phyloP scores from a whole-genome alignment of 2,329 filamentous ascomycete genomes.

The Stagonosporopsis rhizophila region DNA sequence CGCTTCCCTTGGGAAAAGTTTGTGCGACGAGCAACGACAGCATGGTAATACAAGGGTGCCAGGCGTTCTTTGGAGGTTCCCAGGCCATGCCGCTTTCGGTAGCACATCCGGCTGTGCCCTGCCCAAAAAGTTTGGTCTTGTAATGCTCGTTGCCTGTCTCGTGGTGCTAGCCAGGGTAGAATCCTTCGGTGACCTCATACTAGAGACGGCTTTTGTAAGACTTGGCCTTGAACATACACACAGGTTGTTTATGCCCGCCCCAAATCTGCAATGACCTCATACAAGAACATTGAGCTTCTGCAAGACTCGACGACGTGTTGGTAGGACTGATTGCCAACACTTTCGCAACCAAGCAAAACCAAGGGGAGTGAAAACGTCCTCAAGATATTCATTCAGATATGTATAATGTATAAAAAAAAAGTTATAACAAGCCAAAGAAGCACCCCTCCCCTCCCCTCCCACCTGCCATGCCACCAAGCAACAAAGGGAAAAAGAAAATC shows the following conservation, averaged over 20 bases:
- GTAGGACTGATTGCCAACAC: no score
- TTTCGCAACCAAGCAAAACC: no score
- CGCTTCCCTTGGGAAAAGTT: not conserved
- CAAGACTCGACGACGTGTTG: no score
- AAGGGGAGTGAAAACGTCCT: not conserved
- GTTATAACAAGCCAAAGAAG: not conserved
- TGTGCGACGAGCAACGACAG: not conserved
- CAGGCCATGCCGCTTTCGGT: constrained; percentile 2
- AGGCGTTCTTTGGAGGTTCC: not conserved
- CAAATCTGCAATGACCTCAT: no score
- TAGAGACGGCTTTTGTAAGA: not conserved
- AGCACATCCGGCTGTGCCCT: constrained; percentile 1
- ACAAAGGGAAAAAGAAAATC: no score
- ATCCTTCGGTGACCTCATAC: constrained; percentile 12
- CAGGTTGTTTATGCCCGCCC: no score
- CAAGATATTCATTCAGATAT: not conserved
- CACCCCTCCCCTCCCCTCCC: not conserved
- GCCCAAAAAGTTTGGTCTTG: not conserved
- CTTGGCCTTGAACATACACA: not conserved
- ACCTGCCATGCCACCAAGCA: no score
- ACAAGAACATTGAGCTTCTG: no score
- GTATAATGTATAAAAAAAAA: not conserved
- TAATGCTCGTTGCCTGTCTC: not conserved
- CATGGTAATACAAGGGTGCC: constrained; percentile 3
- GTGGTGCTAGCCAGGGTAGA: not conserved